Conservation (phyloP, 805 yeast genomes). For the Candida krabiensis region DNA sequence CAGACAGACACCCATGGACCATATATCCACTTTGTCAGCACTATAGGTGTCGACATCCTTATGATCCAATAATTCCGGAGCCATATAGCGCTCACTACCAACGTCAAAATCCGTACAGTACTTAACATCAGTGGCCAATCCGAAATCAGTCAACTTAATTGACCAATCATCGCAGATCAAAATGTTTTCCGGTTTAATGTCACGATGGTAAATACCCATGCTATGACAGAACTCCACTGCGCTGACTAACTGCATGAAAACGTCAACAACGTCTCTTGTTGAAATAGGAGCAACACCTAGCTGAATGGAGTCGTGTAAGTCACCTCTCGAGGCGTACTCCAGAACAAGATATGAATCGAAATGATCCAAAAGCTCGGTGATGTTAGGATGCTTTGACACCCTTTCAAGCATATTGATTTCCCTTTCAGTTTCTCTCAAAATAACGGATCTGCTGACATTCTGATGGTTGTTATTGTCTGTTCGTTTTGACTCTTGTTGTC, state of each 20-base stretch:
- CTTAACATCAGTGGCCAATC: conserved; percentile 52
- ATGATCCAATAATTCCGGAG: conserved; percentile 82
- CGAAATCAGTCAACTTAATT: conserved; percentile 59
- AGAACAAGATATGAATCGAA: conserved; percentile 56
- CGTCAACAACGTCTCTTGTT: conserved; percentile 55
- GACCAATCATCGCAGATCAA: conserved; percentile 56
- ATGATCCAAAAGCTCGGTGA: conserved; percentile 45
- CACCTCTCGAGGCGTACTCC: conserved; percentile 88
- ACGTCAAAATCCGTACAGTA: conserved; percentile 75
- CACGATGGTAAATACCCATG: conserved; percentile 51
- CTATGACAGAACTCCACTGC: conserved; percentile 54
- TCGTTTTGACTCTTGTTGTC: conserved; percentile 11
- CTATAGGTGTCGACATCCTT: conserved; percentile 58
- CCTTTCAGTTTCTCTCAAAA: conserved; percentile 59
- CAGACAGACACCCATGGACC: conserved; percentile 87
- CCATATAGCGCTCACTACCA: conserved; percentile 92
- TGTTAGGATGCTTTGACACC: conserved; percentile 54
- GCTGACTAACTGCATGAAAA: conserved; percentile 47
- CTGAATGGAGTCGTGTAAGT: conserved; percentile 77
- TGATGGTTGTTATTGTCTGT: conserved; percentile 10
- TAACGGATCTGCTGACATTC: conserved; percentile 32
- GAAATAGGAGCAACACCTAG: conserved; percentile 60
- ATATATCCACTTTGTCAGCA: conserved; percentile 79
- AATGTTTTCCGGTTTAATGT: conserved; percentile 58
- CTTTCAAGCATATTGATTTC: conserved; percentile 67